Evolutionary conservation across 2,329 filamentous ascomycete genomes (phyloP).

Genomic region (Stagonosporopsis chrysanthemi): DNA sequence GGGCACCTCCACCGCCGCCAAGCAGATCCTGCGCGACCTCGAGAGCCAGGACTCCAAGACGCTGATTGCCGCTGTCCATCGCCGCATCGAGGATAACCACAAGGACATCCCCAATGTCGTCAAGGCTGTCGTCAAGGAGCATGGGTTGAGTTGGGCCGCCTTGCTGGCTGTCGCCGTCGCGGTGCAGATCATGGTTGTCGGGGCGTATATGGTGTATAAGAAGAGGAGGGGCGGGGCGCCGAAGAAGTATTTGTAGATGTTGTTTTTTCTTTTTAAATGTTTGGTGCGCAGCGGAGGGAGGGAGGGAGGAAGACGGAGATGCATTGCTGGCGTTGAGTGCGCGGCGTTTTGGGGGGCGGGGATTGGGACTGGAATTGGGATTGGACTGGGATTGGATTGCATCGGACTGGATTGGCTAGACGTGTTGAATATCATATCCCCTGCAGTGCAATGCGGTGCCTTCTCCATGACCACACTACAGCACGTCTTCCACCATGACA

Average conservation of each 20-base stretch:
- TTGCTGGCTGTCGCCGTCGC: conserved; percentile 76
- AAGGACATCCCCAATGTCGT: conserved; percentile 57
- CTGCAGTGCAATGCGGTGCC: too few relatives aligned
- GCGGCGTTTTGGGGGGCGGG: too few relatives aligned
- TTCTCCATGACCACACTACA: too few relatives aligned
- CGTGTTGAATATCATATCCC: too few relatives aligned
- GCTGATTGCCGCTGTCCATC: conserved; percentile 62
- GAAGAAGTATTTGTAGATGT: conserved; percentile 85
- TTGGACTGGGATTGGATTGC: too few relatives aligned
- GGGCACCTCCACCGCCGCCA: conserved; percentile 61
- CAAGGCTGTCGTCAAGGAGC: conserved; percentile 58
- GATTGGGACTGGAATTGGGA: too few relatives aligned
- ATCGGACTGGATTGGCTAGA: too few relatives aligned
- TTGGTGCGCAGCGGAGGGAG: background rate
- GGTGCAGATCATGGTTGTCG: conserved; percentile 75
- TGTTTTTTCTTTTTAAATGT: background rate
- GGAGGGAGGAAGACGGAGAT: background rate
- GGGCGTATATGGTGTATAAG: conserved; percentile 80
- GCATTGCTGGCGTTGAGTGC: too few relatives aligned
- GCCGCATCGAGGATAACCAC: conserved; percentile 62
- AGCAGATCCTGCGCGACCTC: conserved; percentile 61
- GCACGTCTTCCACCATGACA: too few relatives aligned
- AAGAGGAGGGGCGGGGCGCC: conserved; percentile 74
- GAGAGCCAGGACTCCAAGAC: conserved; percentile 64
- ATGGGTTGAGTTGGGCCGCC: conserved; percentile 65